Evolutionary conservation across 495 filamentous ascomycete species (phyloP).

Genomic region (Penicillium riverlandense): DNA sequence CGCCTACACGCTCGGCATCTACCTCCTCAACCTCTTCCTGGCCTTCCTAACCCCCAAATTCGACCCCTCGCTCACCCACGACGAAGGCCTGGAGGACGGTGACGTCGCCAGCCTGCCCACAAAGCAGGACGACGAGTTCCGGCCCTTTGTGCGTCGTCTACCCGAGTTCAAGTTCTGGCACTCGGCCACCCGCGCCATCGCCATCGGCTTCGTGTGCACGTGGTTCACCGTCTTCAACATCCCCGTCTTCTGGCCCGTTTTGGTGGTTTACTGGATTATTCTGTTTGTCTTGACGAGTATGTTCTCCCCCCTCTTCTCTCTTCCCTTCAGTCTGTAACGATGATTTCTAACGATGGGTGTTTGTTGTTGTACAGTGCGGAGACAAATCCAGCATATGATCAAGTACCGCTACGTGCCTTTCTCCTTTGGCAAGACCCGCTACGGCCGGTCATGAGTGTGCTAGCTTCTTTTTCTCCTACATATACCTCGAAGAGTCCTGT

Average conservation of each 20-base stretch:
- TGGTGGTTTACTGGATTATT: slow-evolving; percentile 98
- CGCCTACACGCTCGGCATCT: slow-evolving; percentile 96
- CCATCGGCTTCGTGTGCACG: slow-evolving; percentile 77
- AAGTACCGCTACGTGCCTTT: slow-evolving; percentile 99
- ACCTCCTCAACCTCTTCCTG: slow-evolving; percentile 98
- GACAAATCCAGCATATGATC: slow-evolving; percentile 99
- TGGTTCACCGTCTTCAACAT: slow-evolving; percentile 94
- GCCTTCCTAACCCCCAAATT: slow-evolving; percentile 98
- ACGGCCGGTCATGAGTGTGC: slow-evolving; percentile 39
- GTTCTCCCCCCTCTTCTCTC: slow-evolving; percentile 21
- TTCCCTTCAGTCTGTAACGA: neutral
- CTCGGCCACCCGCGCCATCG: slow-evolving; percentile 78
- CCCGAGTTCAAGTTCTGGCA: slow-evolving; percentile 99
- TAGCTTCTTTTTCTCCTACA: no score
- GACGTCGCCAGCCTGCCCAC: slow-evolving; percentile 72
- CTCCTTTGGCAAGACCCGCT: slow-evolving; percentile 83
- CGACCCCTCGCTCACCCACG: slow-evolving; percentile 91
- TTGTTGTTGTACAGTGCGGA: slow-evolving; percentile 59
- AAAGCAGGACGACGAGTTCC: slow-evolving; percentile 94
- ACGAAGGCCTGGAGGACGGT: slow-evolving; percentile 94
- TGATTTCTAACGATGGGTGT: no score
- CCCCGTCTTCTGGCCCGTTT: slow-evolving; percentile 96
- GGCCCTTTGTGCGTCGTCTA: slow-evolving; percentile 89
- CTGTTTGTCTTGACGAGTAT: slow-evolving; percentile 89
- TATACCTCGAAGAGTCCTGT: no score